Evolutionary conservation across 208 protist species (phyloP).

Genomic region (Herpetomonas tarakana): DNA sequence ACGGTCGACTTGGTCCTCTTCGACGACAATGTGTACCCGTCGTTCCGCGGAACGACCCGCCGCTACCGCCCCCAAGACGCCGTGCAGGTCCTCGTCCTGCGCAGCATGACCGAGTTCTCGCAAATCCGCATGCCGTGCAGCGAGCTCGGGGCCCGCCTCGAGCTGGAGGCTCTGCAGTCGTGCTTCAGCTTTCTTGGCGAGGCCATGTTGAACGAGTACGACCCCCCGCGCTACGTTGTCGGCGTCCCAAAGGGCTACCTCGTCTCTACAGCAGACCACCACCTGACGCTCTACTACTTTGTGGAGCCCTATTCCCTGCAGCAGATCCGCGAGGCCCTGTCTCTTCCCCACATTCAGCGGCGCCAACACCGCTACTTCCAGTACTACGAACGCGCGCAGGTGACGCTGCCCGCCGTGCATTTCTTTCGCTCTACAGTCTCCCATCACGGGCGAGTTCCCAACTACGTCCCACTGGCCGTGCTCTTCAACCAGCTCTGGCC

Average conservation of each 20-base stretch:
- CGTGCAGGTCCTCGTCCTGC: constrained; percentile 19
- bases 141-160: constrained; percentile 28
- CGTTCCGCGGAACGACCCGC: constrained; percentile 11
- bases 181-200: constrained; percentile 24
- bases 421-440: constrained; percentile 24
- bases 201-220: constrained; percentile 9
- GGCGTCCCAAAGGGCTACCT: constrained; percentile 32
- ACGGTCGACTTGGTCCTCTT: constrained; percentile 30
- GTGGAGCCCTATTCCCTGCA: constrained; percentile 11
- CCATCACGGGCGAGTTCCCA: constrained; percentile 23
- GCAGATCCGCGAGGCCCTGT: constrained; percentile 14
- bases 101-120: constrained; percentile 22
- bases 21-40: constrained; percentile 18
- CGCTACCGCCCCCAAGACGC: constrained; percentile 4
- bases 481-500: constrained; percentile 31
- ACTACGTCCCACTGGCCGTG: constrained; percentile 29
- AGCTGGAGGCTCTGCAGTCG: constrained; percentile 29
- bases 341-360: constrained; percentile 4
- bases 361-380: constrained; percentile 17
- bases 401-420: constrained; percentile 18
- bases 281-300: constrained; percentile 25
- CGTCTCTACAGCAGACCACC: constrained; percentile 18
- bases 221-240: constrained; percentile 14
- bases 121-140: constrained; percentile 18
- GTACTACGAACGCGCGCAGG: constrained; percentile 11